Conservation (phyloP, 192 early-diverging fungal species). For the Mortierella claussenii region DNA sequence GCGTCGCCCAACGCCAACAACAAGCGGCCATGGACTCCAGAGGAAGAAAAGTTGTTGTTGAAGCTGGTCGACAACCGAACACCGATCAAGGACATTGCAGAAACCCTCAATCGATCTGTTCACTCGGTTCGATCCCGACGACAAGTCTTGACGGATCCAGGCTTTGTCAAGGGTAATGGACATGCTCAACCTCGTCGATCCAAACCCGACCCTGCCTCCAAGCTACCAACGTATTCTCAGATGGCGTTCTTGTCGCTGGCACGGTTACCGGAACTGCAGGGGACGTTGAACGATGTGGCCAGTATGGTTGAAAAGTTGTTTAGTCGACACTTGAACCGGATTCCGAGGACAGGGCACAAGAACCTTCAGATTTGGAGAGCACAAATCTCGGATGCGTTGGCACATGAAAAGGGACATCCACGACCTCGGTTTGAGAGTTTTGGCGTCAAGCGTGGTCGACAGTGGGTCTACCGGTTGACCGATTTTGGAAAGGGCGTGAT, state of each 20-base stretch:
- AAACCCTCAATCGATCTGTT: constrained; percentile 45
- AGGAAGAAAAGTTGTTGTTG: constrained; percentile 41
- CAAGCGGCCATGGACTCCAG: constrained; percentile 47
- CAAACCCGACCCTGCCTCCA: constrained; percentile 43
- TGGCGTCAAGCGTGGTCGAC: constrained; percentile 48
- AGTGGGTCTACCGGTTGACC: constrained; percentile 49
- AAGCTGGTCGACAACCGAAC: constrained; percentile 25
- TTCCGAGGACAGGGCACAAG: constrained; percentile 50
- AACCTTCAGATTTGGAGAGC: constrained; percentile 52
- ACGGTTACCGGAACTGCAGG: constrained; percentile 40
- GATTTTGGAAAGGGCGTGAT: constrained; percentile 46
- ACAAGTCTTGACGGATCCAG: constrained; percentile 47
- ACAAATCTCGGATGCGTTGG: constrained; percentile 49
- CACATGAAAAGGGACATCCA: constrained; percentile 51
- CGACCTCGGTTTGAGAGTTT: constrained; percentile 49
- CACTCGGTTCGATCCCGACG: constrained; percentile 52
- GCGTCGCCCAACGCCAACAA: constrained; percentile 9
- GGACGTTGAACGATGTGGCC: constrained; percentile 48
- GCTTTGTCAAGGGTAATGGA: constrained; percentile 52
- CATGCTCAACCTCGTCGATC: constrained; percentile 50
- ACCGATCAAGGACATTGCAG: constrained; percentile 47
- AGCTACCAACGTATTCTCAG: constrained; percentile 47
- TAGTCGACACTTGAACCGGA: constrained; percentile 46
- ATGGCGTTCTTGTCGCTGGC: constrained; percentile 52
- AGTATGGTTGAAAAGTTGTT: constrained; percentile 52